Evolutionary conservation across 2,329 filamentous ascomycete genomes (phyloP).

Genomic region (Phialophora expanda): DNA sequence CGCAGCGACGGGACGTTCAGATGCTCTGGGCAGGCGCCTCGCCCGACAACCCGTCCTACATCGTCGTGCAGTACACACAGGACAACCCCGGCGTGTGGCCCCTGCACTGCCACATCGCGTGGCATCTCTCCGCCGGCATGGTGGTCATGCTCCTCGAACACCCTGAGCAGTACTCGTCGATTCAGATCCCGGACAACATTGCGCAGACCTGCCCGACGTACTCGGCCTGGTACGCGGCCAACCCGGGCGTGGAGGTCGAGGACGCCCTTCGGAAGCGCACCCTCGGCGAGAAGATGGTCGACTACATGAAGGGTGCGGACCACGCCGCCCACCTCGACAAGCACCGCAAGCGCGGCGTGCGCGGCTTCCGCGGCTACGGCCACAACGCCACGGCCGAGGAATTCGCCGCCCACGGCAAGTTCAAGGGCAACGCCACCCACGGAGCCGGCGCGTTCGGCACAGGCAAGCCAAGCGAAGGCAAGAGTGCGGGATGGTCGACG

Average conservation of each 20-base stretch:
- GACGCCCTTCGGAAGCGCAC: constrained; percentile 27
- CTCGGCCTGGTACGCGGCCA: constrained; percentile 25
- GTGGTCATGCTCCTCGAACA: constrained; percentile 27
- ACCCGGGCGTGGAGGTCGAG: constrained; percentile 25
- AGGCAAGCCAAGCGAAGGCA: not conserved
- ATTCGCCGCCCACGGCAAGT: constrained; percentile 14
- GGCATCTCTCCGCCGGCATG: constrained; percentile 37
- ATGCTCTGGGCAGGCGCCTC: constrained; percentile 40
- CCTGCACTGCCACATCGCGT: constrained; percentile 51
- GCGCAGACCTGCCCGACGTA: constrained; percentile 20
- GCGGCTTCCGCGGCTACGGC: constrained; percentile 17
- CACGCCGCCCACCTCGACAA: constrained; percentile 21
- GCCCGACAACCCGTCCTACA: constrained; percentile 40
- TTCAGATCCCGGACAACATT: constrained; percentile 27
- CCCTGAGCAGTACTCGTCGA: constrained; percentile 22
- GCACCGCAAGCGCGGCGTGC: constrained; percentile 21
- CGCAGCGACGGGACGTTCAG: constrained; percentile 49
- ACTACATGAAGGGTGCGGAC: constrained; percentile 24
- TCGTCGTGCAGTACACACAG: constrained; percentile 50
- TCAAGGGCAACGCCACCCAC: constrained; percentile 14
- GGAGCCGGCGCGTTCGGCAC: not conserved
- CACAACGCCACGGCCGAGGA: constrained; percentile 14
- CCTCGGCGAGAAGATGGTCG: constrained; percentile 22
- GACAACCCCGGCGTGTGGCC: constrained; percentile 54
- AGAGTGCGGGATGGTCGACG: not conserved